phyloP scores from a whole-genome alignment of 768 basidiomycete genomes.

The Rhodocollybia butyracea region DNA sequence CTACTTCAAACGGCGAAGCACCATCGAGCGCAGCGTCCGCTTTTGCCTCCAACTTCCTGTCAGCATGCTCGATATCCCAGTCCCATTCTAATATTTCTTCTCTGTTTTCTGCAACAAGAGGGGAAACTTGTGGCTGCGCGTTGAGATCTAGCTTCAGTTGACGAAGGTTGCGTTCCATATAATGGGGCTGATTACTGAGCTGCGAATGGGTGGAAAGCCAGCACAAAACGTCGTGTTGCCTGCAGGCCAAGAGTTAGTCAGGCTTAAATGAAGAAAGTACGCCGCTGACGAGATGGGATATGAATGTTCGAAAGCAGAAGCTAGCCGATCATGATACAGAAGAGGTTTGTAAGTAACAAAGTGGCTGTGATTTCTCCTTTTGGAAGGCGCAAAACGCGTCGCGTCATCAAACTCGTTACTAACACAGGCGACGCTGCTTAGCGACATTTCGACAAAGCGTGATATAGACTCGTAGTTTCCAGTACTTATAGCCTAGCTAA shows the following conservation, averaged over 20 bases:
- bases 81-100: constrained; percentile 50
- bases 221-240: not conserved
- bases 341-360: not conserved
- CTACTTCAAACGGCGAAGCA: constrained; percentile 68
- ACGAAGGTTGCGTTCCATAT: constrained; percentile 8
- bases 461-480: no score
- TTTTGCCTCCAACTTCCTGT: constrained; percentile 60
- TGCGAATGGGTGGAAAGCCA: no score
- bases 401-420: no score
- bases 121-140: not conserved
- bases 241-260: not conserved
- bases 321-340: constrained; percentile 6
- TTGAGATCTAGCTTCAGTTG: not conserved
- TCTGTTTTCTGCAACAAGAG: not conserved
- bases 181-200: no score
- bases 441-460: no score
- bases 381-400: not conserved
- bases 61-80: constrained; percentile 70
- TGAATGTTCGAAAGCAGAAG: not conserved
- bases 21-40: constrained; percentile 63
- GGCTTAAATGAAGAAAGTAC: no score
- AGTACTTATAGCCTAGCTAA: no score
- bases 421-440: no score
- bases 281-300: not conserved
- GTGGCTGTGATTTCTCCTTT: constrained; percentile 2